phyloP scores from a whole-genome alignment of 768 basidiomycete species.

The Lentinula raphanica region DNA sequence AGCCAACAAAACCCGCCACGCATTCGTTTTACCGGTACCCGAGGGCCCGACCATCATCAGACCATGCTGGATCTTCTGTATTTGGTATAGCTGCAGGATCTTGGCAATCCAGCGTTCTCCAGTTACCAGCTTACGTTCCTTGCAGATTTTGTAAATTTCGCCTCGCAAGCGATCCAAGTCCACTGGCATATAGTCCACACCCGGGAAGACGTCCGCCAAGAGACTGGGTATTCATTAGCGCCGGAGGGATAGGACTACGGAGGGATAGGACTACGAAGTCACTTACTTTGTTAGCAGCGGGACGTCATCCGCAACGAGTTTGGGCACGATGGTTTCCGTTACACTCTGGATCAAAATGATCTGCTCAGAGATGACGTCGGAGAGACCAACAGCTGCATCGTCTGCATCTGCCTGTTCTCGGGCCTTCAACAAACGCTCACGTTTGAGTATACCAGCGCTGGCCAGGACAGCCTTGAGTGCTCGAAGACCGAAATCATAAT shows the following conservation, averaged over 20 bases:
- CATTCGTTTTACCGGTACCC: conserved; percentile 93
- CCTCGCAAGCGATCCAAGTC: conserved; percentile 82
- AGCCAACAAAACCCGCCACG: conserved; percentile 90
- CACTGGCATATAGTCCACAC: conserved; percentile 85
- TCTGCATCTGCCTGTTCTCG: conserved; percentile 33
- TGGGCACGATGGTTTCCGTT: conserved; percentile 97
- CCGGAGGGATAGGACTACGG: not conserved
- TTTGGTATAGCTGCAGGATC: conserved; percentile 96
- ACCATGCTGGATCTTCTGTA: conserved; percentile 99
- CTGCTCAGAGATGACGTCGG: conserved; percentile 79
- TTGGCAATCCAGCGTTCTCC: conserved; percentile 92
- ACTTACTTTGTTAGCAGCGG: conserved; percentile 84
- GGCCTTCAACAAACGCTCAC: conserved; percentile 66
- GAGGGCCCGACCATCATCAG: conserved; percentile 99
- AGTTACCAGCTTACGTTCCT: conserved; percentile 76
- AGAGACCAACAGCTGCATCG: conserved; percentile 48
- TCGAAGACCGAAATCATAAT: conserved; percentile 98
- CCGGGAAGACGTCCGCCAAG: conserved; percentile 95
- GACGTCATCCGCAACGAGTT: conserved; percentile 95
- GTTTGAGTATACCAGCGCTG: conserved; percentile 96
- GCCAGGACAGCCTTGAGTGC: conserved; percentile 95
- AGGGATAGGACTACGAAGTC: not conserved
- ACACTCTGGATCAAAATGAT: conserved; percentile 98
- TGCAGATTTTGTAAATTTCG: conserved; percentile 83
- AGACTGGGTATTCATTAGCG: conserved; percentile 45